Conservation (phyloP, 306 rosid genomes). For the Inga laurina region DNA sequence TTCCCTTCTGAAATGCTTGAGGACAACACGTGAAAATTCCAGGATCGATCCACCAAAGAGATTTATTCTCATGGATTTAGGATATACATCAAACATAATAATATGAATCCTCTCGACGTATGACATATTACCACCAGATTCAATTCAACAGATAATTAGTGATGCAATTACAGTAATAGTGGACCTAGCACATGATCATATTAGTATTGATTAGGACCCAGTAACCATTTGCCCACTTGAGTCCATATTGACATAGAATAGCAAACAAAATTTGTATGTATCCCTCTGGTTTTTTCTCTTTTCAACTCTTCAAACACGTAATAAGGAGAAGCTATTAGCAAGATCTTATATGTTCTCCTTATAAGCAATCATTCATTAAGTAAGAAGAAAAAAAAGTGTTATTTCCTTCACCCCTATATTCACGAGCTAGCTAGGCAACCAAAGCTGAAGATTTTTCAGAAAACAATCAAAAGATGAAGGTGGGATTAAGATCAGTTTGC, state of each 20-base stretch:
- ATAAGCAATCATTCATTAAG: constrained; percentile 41
- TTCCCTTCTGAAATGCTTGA: constrained; percentile 40
- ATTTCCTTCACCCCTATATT: constrained; percentile 34
- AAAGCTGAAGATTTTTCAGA: constrained; percentile 40
- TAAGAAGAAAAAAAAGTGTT: constrained; percentile 37
- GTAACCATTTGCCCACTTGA: constrained; percentile 51
- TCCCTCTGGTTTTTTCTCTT: constrained; percentile 62
- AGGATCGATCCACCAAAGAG: background rate
- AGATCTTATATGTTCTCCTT: constrained; percentile 44
- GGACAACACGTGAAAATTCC: constrained; percentile 40
- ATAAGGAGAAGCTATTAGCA: constrained; percentile 32
- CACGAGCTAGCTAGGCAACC: constrained; percentile 40
- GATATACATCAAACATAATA: constrained; percentile 19
- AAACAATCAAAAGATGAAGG: constrained; percentile 66
- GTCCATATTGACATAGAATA: constrained; percentile 41
- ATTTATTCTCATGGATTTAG: background rate
- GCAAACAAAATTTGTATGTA: constrained; percentile 58
- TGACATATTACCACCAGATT: constrained; percentile 26
- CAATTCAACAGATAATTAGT: constrained; percentile 16
- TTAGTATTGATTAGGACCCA: constrained; percentile 49
- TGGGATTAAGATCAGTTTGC: constrained; percentile 33
- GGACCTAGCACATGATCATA: constrained; percentile 43
- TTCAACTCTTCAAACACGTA: constrained; percentile 36
- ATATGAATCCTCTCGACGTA: constrained; percentile 2
- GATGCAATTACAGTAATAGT: constrained; percentile 14